Evolutionary conservation across 106 monocot genomes (phyloP), one percentile per base, ranked within the genome.

Genomic region (Triglochin maritima): DNA sequence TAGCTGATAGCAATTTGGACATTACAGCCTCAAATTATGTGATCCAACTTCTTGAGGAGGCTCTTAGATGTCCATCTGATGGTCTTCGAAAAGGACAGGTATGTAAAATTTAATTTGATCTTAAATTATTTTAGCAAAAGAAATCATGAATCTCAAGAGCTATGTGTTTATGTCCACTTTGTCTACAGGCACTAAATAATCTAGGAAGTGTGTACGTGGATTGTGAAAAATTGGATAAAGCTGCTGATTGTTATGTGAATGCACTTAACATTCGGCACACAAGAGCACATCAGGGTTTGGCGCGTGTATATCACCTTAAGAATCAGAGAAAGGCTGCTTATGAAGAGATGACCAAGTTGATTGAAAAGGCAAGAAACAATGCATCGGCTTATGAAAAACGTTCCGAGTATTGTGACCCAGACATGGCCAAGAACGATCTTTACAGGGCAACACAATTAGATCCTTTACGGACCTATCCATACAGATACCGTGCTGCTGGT

Each of bases 41-140:
- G 56, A 83, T 92, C 46, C 81, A 89, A 50, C 70, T 99, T 46
- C 78, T 99, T 29, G 86, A 89, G 66, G 84, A 92, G 10, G 98
- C 98, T 57, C 86, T 89, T 65, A 92, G 63, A 48, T 99, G 98
- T 70, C 86, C 88, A 63, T 99, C 98, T 12, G 98, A 99, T 75
- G 89, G 89, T 56, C 92, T 99, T 72, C 88, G 98, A 2, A 99
- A 99, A 69, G 98, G 98, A 60, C 98, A 99, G 73, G 98, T 99
- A 67, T 65, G 84, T 66, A 14, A 12, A 15, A 17, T 52, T 4
- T 11, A 63, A 17, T 43, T 45, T 9, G 0, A 17, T 14, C 17
- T 13, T 50, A 13, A 4, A 29, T 29, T 29, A 9, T 53, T 62
- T 11, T 63, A 17, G 13, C 15, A 44, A 43, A 7, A 44, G 7